These are phyloP conservation scores for Takakia lepidozioides DNA, from an alignment of 225 moss, liverwort and hornwort species.

Conservation along the genomic window DNA sequence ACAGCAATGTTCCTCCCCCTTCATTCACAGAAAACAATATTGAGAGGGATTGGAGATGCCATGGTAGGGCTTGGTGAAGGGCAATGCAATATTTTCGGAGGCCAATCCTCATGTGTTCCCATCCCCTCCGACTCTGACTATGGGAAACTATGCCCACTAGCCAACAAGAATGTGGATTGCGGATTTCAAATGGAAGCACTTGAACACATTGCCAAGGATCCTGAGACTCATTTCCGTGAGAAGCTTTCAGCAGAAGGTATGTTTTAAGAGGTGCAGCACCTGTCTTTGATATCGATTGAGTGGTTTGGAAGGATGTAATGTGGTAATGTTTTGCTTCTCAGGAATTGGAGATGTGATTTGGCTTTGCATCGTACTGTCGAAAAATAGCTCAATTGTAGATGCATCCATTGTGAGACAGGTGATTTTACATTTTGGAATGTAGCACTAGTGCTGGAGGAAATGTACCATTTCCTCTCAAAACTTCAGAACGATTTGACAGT, in stretches of 20 bases:
- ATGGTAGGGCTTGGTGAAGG: conserved; percentile 55
- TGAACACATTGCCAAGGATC: conserved; percentile 78
- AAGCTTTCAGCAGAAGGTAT: conserved; percentile 53
- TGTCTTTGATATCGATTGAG: too few species aligned
- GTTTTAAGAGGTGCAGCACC: too few species aligned
- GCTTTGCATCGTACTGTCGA: too few species aligned
- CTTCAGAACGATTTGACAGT: too few species aligned
- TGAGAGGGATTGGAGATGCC: conserved; percentile 51
- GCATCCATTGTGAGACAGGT: too few species aligned
- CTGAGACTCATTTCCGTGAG: conserved; percentile 57
- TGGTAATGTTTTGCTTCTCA: too few species aligned
- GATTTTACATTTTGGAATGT: too few species aligned
- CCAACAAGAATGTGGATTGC: conserved; percentile 77
- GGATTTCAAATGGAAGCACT: conserved; percentile 74
- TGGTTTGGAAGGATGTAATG: too few species aligned
- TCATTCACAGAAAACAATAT: conserved; percentile 62
- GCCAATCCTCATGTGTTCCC: conserved; percentile 52
- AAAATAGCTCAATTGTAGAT: too few species aligned
- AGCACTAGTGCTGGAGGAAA: too few species aligned
- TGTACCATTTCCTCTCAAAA: too few species aligned
- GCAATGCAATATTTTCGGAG: conserved; percentile 89
- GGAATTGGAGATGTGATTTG: too few species aligned
- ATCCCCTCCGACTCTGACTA: conserved; percentile 73
- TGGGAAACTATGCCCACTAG: conserved; percentile 48
- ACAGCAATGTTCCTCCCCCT: conserved; percentile 46